Evolutionary conservation across 805 yeast genomes (phyloP), one percentile per base, ranked within the genome.

Genomic region (Helenozyma baotianmanensis): DNA sequence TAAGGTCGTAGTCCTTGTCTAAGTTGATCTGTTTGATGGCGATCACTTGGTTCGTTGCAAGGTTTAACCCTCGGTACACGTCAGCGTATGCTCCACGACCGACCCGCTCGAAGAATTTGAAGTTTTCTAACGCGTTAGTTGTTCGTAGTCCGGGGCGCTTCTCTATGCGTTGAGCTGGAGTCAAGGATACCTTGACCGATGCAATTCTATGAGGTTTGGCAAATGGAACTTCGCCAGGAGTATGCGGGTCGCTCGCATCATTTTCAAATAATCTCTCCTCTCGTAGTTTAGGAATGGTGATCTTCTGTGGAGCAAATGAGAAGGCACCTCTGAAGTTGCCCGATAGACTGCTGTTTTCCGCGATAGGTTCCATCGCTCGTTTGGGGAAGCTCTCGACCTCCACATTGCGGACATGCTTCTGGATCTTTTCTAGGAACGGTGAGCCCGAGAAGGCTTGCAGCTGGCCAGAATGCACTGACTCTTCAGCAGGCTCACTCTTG

Each of bases 81-180:
- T 76, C 74, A 1, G 97, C 97, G 54, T 78, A 88, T 0, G 97
- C 97, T 2, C 98, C 98, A 39, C 75, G 75, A 3, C 97, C 98
- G 2, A 92, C 66, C 23, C 81, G 71, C 29, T 78, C 82, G 29
- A 70, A 66, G 46, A 80, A 64, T 18, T 64, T 64, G 48, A 74
- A 78, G 33, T 69, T 69, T 27, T 69, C 74, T 14, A 71, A 55
- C 2, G 70, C 73, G 43, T 60, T 62, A 21, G 48, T 37, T 53
- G 60, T 51, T 31, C 70, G 47, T 14, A 45, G 56, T 0, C 70
- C 69, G 0, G 64, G 61, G 17, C 45, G 52, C 40, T 70, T 70
- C 40, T 72, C 77, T 18, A 70, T 45, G 21, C 73, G 48, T 42
- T 74, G 79, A 0, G 77, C 77, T 6, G 79, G 79, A 0, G 78